phyloP scores from a whole-genome alignment of 2,329 filamentous ascomycete genomes.

The Tolypocladium tundrense region DNA sequence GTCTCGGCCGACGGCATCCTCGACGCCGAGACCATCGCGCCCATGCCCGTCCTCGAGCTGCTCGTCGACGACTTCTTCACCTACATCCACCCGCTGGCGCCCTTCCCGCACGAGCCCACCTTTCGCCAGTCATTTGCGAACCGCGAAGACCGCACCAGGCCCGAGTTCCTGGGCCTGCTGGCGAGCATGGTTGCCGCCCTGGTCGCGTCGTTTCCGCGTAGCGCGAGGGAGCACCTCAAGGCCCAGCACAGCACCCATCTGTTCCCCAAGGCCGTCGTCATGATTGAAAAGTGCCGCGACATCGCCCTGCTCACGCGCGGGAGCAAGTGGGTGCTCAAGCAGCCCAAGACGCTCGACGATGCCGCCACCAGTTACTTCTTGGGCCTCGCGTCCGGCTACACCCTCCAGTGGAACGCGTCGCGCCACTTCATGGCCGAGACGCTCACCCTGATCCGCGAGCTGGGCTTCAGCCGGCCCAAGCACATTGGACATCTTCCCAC shows the following conservation, averaged over 20 bases:
- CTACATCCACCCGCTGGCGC: slow-evolving; percentile 66
- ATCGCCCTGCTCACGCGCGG: slow-evolving; percentile 60
- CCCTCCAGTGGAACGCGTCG: slow-evolving; percentile 55
- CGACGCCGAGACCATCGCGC: slow-evolving; percentile 61
- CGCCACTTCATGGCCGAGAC: slow-evolving; percentile 65
- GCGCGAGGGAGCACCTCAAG: slow-evolving; percentile 60
- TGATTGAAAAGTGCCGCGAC: slow-evolving; percentile 61
- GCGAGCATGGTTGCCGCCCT: slow-evolving; percentile 65
- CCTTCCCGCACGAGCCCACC: slow-evolving; percentile 70
- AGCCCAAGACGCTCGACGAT: slow-evolving; percentile 39
- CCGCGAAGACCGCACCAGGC: slow-evolving; percentile 55
- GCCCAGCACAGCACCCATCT: slow-evolving; percentile 50
- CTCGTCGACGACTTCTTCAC: slow-evolving; percentile 77
- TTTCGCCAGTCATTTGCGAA: slow-evolving; percentile 60
- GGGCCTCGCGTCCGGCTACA: slow-evolving; percentile 56
- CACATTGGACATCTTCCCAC: slow-evolving; percentile 25
- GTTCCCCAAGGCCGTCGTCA: slow-evolving; percentile 57
- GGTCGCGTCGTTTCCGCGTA: slow-evolving; percentile 68
- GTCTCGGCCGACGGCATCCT: slow-evolving; percentile 29
- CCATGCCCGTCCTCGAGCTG: slow-evolving; percentile 55
- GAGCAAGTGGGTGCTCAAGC: slow-evolving; percentile 35
- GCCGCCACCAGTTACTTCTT: slow-evolving; percentile 69
- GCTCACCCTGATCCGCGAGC: slow-evolving; percentile 55
- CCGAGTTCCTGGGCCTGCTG: slow-evolving; percentile 58
- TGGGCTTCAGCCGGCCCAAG: slow-evolving; percentile 53